These are phyloP conservation scores for Cladophialophora yegresii DNA, from an alignment of 2,329 filamentous ascomycete species.

Conservation along the genomic window DNA sequence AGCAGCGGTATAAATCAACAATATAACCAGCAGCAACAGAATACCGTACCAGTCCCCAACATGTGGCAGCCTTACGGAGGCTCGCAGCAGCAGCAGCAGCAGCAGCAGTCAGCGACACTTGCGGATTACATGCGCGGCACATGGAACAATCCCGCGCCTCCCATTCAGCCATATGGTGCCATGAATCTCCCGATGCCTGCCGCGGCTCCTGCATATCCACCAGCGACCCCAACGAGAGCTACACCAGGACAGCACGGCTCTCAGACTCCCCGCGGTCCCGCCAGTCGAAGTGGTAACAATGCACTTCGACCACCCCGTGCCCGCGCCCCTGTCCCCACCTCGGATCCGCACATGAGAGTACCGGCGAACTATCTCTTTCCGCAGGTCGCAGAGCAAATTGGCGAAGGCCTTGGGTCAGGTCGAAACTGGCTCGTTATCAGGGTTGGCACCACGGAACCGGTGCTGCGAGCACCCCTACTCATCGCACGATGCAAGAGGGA, in stretches of 20 bases:
- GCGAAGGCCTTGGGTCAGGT: not conserved
- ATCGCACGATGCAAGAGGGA: constrained; percentile 12
- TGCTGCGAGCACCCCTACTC: not conserved
- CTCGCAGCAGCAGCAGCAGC: not conserved
- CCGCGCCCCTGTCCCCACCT: not conserved
- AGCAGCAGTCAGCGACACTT: not conserved
- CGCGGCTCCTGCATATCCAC: no score
- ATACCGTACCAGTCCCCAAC: not conserved
- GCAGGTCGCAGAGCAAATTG: not conserved
- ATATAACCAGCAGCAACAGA: not conserved
- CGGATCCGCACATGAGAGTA: not conserved
- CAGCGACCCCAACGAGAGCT: not conserved
- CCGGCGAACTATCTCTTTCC: not conserved
- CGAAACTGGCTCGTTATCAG: not conserved
- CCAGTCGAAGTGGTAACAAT: not conserved
- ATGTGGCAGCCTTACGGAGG: not conserved
- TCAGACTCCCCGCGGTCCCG: not conserved
- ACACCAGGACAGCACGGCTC: not conserved
- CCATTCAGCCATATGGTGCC: not conserved
- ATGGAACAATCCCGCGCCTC: not conserved
- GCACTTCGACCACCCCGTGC: not conserved
- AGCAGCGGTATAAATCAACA: not conserved
- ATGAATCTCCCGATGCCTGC: not conserved
- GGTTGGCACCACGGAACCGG: not conserved
- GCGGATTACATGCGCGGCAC: not conserved